phyloP scores from a whole-genome alignment of 129 eudicot genomes.

The Erigeron canadensis region DNA sequence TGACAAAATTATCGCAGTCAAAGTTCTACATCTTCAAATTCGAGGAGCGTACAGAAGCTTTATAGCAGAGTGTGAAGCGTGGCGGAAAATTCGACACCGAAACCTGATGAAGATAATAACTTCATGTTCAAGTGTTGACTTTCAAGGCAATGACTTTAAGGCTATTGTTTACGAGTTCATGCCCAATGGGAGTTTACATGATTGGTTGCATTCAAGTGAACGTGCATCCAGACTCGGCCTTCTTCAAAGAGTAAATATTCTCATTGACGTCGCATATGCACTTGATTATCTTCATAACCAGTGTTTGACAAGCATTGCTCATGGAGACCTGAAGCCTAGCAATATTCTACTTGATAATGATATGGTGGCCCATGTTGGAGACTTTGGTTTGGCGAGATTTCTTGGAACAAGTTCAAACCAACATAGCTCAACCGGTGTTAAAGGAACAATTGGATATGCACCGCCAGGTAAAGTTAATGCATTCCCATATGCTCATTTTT shows the following conservation, averaged over 20 bases:
- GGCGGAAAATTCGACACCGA: neutral
- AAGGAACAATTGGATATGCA: neutral
- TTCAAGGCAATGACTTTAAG: neutral
- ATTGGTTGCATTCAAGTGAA: neutral
- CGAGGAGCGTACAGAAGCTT: neutral
- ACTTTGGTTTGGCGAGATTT: neutral
- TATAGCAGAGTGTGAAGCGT: neutral
- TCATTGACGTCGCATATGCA: neutral
- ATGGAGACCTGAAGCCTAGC: constrained; percentile 1
- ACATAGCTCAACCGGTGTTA: neutral
- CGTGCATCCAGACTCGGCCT: neutral
- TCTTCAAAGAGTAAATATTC: neutral
- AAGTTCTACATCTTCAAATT: neutral
- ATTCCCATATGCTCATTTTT: neutral
- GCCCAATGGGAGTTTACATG: neutral
- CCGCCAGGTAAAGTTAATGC: neutral
- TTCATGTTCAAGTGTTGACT: constrained; percentile 1
- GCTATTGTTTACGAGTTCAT: neutral
- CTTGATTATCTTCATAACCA: neutral
- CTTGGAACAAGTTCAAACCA: neutral
- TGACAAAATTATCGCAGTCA: neutral
- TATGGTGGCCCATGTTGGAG: constrained; percentile 1
- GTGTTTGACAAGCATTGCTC: neutral
- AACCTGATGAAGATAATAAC: neutral
- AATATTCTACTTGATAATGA: neutral